Conservation (phyloP, 2,329 filamentous ascomycete species). For the Malbranchea cinnamomea region DNA sequence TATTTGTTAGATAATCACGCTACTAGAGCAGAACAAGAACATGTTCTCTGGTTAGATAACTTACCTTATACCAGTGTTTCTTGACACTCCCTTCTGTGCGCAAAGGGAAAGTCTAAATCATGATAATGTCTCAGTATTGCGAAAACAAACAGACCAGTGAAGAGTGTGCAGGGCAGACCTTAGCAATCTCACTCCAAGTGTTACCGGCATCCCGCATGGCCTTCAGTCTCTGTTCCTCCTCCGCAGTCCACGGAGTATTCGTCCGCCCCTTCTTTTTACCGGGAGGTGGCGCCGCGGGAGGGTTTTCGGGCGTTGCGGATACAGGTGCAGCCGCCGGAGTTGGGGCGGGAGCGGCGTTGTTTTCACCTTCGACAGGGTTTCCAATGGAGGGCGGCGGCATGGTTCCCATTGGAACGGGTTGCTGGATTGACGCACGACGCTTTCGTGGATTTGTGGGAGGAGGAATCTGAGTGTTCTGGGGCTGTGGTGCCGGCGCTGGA, state of each 20-base stretch:
- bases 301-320: conserved; percentile 39
- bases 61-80: conserved; percentile 98
- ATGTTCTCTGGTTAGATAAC: conserved; percentile 14
- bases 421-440: conserved; percentile 27
- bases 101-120: conserved; percentile 63
- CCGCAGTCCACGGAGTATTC: conserved; percentile 97
- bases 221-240: conserved; percentile 84
- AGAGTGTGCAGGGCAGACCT: conserved; percentile 41
- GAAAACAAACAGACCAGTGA: not conserved
- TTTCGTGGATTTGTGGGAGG: conserved; percentile 28
- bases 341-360: conserved; percentile 17
- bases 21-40: not conserved
- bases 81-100: conserved; percentile 96
- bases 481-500: conserved; percentile 12
- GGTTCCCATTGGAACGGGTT: conserved; percentile 21
- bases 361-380: conserved; percentile 16
- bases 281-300: too few relatives aligned
- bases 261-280: conserved; percentile 75
- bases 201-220: conserved; percentile 84
- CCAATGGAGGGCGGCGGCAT: conserved; percentile 21
- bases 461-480: conserved; percentile 12
- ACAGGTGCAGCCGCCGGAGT: conserved; percentile 17
- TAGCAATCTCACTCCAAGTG: conserved; percentile 96
- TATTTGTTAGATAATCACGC: conserved; percentile 3
- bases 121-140: not conserved